Evolutionary conservation across 1,139 yeast genomes (phyloP).

Genomic region (Pneumocystis murina): DNA sequence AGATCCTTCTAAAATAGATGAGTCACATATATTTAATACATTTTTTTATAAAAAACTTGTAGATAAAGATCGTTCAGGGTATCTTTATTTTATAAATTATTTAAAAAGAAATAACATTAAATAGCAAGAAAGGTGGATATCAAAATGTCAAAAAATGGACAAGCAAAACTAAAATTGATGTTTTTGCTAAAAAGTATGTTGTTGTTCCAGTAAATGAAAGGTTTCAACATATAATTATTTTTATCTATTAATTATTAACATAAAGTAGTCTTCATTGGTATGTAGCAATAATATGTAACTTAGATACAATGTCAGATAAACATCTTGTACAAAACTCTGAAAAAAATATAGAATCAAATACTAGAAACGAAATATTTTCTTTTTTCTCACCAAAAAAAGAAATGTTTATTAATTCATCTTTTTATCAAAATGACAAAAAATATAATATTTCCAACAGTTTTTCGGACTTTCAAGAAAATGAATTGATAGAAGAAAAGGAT

Average conservation of each 20-base stretch:
- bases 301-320: constrained; percentile 17
- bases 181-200: constrained; percentile 46
- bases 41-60: constrained; percentile 62
- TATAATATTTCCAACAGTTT: neutral
- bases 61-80: constrained; percentile 19
- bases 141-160: constrained; percentile 69
- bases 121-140: constrained; percentile 30
- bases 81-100: neutral
- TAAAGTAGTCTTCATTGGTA: constrained; percentile 56
- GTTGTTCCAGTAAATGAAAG: constrained; percentile 72
- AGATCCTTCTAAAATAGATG: constrained; percentile 15
- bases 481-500: neutral
- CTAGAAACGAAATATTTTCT: neutral
- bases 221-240: neutral
- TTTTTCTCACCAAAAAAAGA: neutral
- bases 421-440: neutral
- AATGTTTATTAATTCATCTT: neutral
- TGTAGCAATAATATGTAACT: constrained; percentile 49
- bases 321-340: neutral
- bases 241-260: neutral
- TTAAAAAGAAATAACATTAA: neutral
- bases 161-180: constrained; percentile 36
- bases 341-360: neutral
- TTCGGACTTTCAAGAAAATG: neutral
- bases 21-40: constrained; percentile 61